A percentile compares a stretch with the other conserved stretches of the same genome.
phyloP scores from a whole-genome alignment of 2,329 filamentous ascomycete genomes.

The Arthrinium phaeospermum region DNA sequence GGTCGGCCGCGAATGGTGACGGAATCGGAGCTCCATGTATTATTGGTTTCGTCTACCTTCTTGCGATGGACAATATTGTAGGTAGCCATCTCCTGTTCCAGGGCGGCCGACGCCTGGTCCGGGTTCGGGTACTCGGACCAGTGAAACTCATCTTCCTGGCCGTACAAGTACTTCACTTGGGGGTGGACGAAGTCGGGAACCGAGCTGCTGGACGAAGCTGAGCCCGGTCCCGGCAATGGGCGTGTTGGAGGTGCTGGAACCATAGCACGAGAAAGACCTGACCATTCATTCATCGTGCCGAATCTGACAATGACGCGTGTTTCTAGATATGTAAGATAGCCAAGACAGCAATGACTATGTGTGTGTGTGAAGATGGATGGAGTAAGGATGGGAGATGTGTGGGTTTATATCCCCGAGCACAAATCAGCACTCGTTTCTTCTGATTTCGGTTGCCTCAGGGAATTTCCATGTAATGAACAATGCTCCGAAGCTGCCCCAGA shows the following conservation, averaged over 20 bases:
- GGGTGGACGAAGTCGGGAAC: not conserved
- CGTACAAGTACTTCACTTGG: not conserved
- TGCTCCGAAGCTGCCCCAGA: not conserved
- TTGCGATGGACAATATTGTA: not conserved
- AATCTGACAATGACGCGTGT: too few relatives aligned
- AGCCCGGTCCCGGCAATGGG: not conserved
- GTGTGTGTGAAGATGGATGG: not conserved
- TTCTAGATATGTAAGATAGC: not conserved
- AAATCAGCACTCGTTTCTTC: not conserved
- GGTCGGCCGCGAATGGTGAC: conserved; percentile 5
- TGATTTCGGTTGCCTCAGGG: not conserved
- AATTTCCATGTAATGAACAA: not conserved
- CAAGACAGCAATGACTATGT: not conserved
- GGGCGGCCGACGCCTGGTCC: not conserved
- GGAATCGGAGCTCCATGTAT: not conserved
- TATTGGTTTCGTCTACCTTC: not conserved
- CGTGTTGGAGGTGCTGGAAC: not conserved
- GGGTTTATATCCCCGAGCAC: not conserved
- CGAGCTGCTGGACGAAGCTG: not conserved
- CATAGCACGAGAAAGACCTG: not conserved
- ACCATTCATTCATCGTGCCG: too few relatives aligned
- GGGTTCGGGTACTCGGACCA: not conserved
- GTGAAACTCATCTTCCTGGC: not conserved
- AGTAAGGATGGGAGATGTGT: not conserved
- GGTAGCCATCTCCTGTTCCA: not conserved